Evolutionary conservation across 192 early-diverging fungal species (phyloP), one percentile per base, ranked within the genome.

Genomic region (Coemansia sp.): DNA sequence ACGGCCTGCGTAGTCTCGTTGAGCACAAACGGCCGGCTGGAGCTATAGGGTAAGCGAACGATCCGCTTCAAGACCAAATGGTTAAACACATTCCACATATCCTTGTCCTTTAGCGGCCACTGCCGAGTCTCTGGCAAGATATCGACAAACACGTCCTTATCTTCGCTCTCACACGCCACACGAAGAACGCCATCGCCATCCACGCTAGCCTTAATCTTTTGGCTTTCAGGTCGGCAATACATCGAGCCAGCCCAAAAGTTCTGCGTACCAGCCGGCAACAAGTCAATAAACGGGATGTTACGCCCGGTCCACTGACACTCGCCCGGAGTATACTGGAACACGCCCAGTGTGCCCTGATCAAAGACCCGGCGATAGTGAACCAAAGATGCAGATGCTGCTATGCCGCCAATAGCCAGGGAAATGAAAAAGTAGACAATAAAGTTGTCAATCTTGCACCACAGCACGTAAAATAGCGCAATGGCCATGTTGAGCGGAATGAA

Each of bases 171-270:
- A 26, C 80, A 87, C 8, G 49, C 26, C 32, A 84, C 81, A 4
- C 44, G 66, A 14, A 87, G 70, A 28, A 70, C 47, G 14, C 85
- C 86, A 11, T 77, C 63, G 2, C 67, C 17, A 6, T 72, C 70
- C 40, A 85, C 76, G 7, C 64, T 64, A 9, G 84, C 86, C 37
- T 77, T 47, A n/a, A 87, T 84, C 1, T 62, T 23, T 21, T 58
- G 46, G 3, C 68, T 46, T 6, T 68, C 77, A 7, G 65, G 69
- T 67, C 72, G 61, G 68, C 78, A 78, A 38, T 67, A 30, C 52
- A 69, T 69, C 8, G 74, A 72, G 9, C 86, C 87, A 9, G 87
- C 80, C 87, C 87, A 88, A 71, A 88, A 88, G 67, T 88, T 88
- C 49, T 87, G 85, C n/a, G 78, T 50, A 6, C 81, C 76, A 3